Percentiles rank a stretch among this genome's conserved stretches.
These are phyloP conservation scores for Protomyces gravidus DNA, from an alignment of 1,139 yeast genomes.

Conservation along the genomic window DNA sequence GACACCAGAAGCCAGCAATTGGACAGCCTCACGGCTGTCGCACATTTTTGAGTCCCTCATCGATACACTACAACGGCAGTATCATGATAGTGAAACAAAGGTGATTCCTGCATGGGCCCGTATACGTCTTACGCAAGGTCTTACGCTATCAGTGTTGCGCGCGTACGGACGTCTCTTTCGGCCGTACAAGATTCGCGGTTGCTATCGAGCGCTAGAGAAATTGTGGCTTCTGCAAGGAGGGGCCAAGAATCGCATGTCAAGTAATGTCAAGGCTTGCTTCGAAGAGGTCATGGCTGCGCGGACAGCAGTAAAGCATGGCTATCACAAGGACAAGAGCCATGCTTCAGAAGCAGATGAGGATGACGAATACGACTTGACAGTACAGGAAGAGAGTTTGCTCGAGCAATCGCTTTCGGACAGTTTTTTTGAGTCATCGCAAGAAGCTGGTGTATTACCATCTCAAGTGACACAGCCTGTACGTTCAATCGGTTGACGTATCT, in stretches of 20 bases:
- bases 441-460: too few relatives aligned
- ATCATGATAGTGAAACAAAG: not conserved
- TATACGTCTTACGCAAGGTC: slow-evolving; percentile 3
- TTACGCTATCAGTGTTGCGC: not conserved
- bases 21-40: slow-evolving; percentile 7
- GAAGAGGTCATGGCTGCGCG: not conserved
- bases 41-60: slow-evolving; percentile 7
- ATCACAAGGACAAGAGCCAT: too few relatives aligned
- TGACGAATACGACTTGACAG: too few relatives aligned
- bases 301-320: too few relatives aligned
- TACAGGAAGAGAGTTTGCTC: too few relatives aligned
- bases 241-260: not conserved
- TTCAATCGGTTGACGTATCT: too few relatives aligned
- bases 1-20: not conserved
- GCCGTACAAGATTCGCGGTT: not conserved
- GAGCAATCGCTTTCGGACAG: too few relatives aligned
- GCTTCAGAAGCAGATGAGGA: too few relatives aligned
- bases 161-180: slow-evolving; percentile 8
- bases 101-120: not conserved
- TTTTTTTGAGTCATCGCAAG: too few relatives aligned
- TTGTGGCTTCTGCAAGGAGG: not conserved
- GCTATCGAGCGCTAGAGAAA: not conserved
- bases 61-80: not conserved
- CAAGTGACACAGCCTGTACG: too few relatives aligned
- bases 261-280: not conserved